These are phyloP conservation scores for Claviceps digitariae DNA, from an alignment of 2,329 filamentous ascomycete genomes.

Conservation along the genomic window DNA sequence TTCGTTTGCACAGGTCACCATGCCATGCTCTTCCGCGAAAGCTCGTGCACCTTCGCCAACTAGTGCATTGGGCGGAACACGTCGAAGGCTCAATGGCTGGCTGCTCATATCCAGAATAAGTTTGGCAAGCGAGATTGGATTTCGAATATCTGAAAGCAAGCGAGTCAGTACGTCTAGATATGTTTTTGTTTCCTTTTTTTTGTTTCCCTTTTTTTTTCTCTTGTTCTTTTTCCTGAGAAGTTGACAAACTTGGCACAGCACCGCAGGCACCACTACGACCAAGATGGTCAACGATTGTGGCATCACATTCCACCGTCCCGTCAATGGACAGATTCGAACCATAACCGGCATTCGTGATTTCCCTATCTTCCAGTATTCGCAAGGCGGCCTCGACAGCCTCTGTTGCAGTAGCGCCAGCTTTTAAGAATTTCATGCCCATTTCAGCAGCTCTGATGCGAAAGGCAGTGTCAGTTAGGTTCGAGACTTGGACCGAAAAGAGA, in stretches of 20 bases:
- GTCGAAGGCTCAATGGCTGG: constrained; percentile 63
- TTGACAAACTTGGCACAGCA: constrained; percentile 66
- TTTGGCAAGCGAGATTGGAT: constrained; percentile 80
- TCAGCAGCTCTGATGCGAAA: constrained; percentile 55
- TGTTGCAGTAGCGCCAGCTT: constrained; percentile 62
- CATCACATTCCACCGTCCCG: constrained; percentile 87
- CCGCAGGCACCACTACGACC: constrained; percentile 90
- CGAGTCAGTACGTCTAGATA: not conserved
- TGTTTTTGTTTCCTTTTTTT: not conserved
- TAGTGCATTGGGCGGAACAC: constrained; percentile 85
- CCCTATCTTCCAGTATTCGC: constrained; percentile 76
- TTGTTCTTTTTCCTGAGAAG: not conserved
- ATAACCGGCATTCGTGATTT: constrained; percentile 93
- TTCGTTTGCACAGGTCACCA: constrained; percentile 61
- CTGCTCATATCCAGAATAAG: constrained; percentile 67
- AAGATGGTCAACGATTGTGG: constrained; percentile 79
- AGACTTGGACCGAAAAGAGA: not conserved
- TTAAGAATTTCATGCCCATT: constrained; percentile 69
- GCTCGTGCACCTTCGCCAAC: constrained; percentile 73
- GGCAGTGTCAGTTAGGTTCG: constrained; percentile 1
- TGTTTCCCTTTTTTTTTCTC: not conserved
- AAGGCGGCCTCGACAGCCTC: constrained; percentile 87
- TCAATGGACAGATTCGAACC: constrained; percentile 90
- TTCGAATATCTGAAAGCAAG: constrained; percentile 58
- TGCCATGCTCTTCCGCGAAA: constrained; percentile 71